Conservation (phyloP, 768 basidiomycete species). For the Suillus paluster region DNA sequence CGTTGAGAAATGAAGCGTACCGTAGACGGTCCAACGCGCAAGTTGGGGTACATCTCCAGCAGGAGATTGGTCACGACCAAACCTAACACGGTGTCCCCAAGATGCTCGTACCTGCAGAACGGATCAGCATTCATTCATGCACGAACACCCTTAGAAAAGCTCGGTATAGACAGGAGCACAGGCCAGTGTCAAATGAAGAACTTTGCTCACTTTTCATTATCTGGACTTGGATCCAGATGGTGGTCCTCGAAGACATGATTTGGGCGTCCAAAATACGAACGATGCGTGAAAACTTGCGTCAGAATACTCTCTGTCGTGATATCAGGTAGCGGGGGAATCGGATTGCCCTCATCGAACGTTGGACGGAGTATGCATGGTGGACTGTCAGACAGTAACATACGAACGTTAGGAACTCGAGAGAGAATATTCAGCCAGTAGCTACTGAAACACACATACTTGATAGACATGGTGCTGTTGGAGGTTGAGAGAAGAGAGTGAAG, state of each 20-base stretch:
- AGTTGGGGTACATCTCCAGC: constrained; percentile 63
- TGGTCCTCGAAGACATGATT: constrained; percentile 79
- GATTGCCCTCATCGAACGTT: constrained; percentile 32
- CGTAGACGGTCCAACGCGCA: constrained; percentile 80
- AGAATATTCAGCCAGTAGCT: constrained; percentile 10
- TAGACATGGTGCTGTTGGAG: not conserved
- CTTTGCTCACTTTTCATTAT: constrained; percentile 73
- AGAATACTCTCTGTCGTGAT: constrained; percentile 52
- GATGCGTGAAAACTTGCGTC: constrained; percentile 74
- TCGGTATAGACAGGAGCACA: not conserved
- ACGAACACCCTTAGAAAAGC: not conserved
- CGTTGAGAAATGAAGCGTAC: constrained; percentile 41
- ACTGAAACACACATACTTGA: constrained; percentile 8
- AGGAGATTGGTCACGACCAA: constrained; percentile 69
- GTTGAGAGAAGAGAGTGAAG: not conserved
- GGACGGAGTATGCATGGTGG: constrained; percentile 24
- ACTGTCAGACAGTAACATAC: constrained; percentile 13
- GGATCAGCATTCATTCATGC: not conserved
- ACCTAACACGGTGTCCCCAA: constrained; percentile 76
- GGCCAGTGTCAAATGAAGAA: not conserved
- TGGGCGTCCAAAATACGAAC: constrained; percentile 70
- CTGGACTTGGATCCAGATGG: constrained; percentile 72
- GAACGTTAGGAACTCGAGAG: constrained; percentile 8
- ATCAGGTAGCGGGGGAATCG: constrained; percentile 60
- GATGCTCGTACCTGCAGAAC: constrained; percentile 64